Evolutionary conservation across 495 filamentous ascomycete species (phyloP), one percentile per base, ranked within the genome.

Genomic region (Lasiosphaeris hirsuta): DNA sequence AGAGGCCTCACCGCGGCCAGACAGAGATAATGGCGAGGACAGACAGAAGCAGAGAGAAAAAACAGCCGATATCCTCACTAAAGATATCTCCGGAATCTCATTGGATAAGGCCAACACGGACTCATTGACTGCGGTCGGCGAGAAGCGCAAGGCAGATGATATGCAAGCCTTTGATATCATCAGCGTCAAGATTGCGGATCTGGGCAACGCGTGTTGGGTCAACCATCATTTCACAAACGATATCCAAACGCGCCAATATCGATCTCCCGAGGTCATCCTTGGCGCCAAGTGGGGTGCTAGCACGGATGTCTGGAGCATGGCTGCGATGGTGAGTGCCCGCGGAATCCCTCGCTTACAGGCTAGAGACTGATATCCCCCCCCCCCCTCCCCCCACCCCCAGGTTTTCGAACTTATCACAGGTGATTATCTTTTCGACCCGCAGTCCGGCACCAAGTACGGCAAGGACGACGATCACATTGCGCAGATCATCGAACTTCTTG

Each of bases 381-480:
- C n/a, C n/a, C n/a, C n/a, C n/a, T n/a, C n/a, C n/a, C n/a, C n/a
- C n/a, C n/a, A n/a, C n/a, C n/a, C 37, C 23, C 23, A 98, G 94
- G 86, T 91, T 35, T 99, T 99, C 63, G 94, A 99, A 69, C 79
- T 99, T 18, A 97, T 99, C 59, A 99, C 94, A 10, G 94, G 94
- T 62, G 94, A 99, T 75, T 99, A 97, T 69, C 85, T 99, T 43
- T 99, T 99, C 74, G 94, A 99, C 65, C 94, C 94, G 1, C 94
- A 99, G 74, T 97, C 94, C 5, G 94, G 94, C 51, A 97, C 95
- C 17, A 97, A 97, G 72, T 99, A 99, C 68, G 94, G 94, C 67
- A 99, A 99, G 78, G 94, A 99, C 70, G 94, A 99, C 74, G 94
- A 99, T 72, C 94, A 99, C 75, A 99, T 97, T 42, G 94, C 94